Percentiles rank a stretch among this genome's conserved stretches.
Evolutionary conservation across 2,329 filamentous ascomycete species (phyloP).

Genomic region (Aspergillus sclerotialis): DNA sequence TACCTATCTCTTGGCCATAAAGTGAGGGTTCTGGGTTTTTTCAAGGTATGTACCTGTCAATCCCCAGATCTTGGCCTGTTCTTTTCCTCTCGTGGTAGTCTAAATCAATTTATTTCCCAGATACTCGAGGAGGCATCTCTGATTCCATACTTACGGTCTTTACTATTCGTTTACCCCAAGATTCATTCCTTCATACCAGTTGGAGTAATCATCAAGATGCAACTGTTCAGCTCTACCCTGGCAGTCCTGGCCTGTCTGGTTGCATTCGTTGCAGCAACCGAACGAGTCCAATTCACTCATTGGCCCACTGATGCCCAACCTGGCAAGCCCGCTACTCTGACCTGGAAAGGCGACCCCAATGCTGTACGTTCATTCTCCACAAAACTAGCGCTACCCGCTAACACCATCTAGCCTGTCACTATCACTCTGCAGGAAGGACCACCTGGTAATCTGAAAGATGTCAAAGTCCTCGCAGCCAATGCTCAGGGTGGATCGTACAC

Average conservation of each 20-base stretch:
- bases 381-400: too few relatives aligned
- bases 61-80: too few relatives aligned
- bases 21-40: too few relatives aligned
- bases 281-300: constrained; percentile 44
- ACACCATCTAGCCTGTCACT: constrained; percentile 42
- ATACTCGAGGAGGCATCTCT: too few relatives aligned
- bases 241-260: constrained; percentile 37
- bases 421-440: constrained; percentile 51
- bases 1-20: too few relatives aligned
- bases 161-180: too few relatives aligned
- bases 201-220: constrained; percentile 35
- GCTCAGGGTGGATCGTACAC: constrained; percentile 42
- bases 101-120: too few relatives aligned
- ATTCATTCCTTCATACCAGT: background rate
- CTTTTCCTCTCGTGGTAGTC: too few relatives aligned
- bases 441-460: constrained; percentile 43
- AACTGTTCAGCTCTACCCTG: constrained; percentile 44
- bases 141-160: too few relatives aligned
- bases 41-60: too few relatives aligned
- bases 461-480: constrained; percentile 41
- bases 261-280: constrained; percentile 41
- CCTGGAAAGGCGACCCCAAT: constrained; percentile 40
- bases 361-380: constrained; percentile 16
- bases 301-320: constrained; percentile 42
- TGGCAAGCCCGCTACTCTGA: constrained; percentile 44